Evolutionary conservation across 2,329 filamentous ascomycete genomes (phyloP).

Genomic region (Zarea fungicola): DNA sequence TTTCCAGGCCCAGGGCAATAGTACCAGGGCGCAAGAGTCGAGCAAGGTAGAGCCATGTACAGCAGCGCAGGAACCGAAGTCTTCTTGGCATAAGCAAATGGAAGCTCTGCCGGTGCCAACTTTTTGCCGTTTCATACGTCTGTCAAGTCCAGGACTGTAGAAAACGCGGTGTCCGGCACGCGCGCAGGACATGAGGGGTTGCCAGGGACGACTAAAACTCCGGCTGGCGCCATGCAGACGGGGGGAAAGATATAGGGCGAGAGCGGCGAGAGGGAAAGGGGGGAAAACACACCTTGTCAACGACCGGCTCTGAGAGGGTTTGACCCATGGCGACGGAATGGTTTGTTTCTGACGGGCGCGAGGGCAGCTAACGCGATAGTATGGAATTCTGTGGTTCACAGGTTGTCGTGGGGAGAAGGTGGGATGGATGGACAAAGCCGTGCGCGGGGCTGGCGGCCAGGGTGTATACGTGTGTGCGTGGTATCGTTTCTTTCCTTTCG

Average conservation of each 20-base stretch:
- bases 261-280: neutral
- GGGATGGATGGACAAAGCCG: conserved; percentile 5
- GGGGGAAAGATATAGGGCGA: neutral
- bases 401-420: conserved; percentile 10
- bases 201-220: neutral
- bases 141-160: neutral
- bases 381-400: conserved; percentile 9
- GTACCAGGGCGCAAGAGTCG: neutral
- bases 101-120: neutral
- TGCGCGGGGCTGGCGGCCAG: conserved; percentile 7
- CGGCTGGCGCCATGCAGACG: neutral
- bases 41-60: neutral
- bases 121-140: neutral
- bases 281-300: conserved; percentile 75
- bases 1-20: conserved; percentile 8
- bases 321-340: conserved; percentile 71
- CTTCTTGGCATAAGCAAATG: neutral
- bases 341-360: conserved; percentile 9
- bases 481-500: neutral
- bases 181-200: neutral
- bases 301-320: conserved; percentile 96
- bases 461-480: too few relatives aligned
- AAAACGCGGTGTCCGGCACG: neutral
- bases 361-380: conserved; percentile 13
- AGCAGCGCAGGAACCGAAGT: too few relatives aligned